Evolutionary conservation across 164 flowering plant genomes (phyloP).

Genomic region (Aristolochia contorta): DNA sequence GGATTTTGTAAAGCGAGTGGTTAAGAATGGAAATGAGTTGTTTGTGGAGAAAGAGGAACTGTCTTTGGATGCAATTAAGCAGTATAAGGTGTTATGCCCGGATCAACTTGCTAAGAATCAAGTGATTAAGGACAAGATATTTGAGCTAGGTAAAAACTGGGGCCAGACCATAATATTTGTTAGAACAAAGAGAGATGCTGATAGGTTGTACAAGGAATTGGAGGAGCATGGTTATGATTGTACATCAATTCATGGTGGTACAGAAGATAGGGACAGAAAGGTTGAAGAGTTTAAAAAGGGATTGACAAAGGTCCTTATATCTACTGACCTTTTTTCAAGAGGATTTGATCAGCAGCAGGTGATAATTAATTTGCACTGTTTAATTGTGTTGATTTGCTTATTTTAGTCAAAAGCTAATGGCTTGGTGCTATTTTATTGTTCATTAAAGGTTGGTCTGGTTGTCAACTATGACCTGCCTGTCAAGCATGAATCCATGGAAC

Average conservation of each 20-base stretch:
- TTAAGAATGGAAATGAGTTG: slow-evolving; percentile 63
- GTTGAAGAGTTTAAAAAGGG: slow-evolving; percentile 88
- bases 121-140: slow-evolving; percentile 61
- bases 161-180: slow-evolving; percentile 95
- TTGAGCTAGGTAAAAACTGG: slow-evolving; percentile 64
- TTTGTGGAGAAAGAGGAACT: slow-evolving; percentile 94
- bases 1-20: slow-evolving; percentile 55
- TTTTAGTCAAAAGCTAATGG: slow-evolving; percentile 1
- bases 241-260: slow-evolving; percentile 76
- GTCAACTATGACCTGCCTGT: slow-evolving; percentile 65
- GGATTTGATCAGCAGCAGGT: slow-evolving; percentile 98
- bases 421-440: too few species aligned
- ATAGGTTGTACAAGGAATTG: slow-evolving; percentile 45
- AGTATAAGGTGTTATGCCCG: slow-evolving; percentile 78
- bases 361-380: slow-evolving; percentile 2
- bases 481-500: slow-evolving; percentile 37
- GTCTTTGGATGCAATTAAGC: slow-evolving; percentile 75
- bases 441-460: slow-evolving; percentile 73
- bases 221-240: slow-evolving; percentile 55
- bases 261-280: slow-evolving; percentile 71
- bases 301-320: slow-evolving; percentile 77
- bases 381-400: background rate
- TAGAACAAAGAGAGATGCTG: slow-evolving; percentile 46
- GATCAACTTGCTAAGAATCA: slow-evolving; percentile 58
- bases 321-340: slow-evolving; percentile 91